Base-by-base conservation (phyloP, 2,329 filamentous ascomycete species). In the Leptoxyphium fumago region DNA sequence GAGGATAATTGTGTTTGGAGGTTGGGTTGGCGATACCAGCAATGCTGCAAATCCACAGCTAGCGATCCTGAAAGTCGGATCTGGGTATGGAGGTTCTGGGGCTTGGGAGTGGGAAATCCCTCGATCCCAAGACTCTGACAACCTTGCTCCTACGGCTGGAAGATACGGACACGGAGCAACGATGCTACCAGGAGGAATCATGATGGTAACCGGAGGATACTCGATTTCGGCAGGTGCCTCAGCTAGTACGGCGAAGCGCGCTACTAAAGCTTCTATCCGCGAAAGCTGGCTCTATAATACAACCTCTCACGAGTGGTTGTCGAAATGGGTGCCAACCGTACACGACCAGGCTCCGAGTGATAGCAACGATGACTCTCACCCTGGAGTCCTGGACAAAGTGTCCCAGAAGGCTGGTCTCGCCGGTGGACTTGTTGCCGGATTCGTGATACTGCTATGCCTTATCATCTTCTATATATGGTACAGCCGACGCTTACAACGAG, bases 21-120 rank as follows among this genome's bases (percentile, higher is more conserved):
- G 91, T 1, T 98, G 91, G 91, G 86, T 95, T 4, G 89, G 88
- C 2, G 79, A 93, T 55, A 71, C 82, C 0, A 72, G 68, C 8
- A 82, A 78, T 29, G 75, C 88, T 1, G 91, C 91, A 0, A 70
- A 79, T 28, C 91, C 91, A 1, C 86, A 94, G 57, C 68, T 96
- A 21, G 83, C 77, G 0, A 64, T 95, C 2, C 67, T 96, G 2
- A 70, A 84, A 46, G 70, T 95, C 45, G 84, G 81, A 6, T 73
- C 80, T 47, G 79, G 79, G 3, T 91, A 84, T 56, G 82, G 80
- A 8, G 69, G 69, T 10, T 52, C 56, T 43, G 67, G 65, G 28
- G 69, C 75, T 29, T 89, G 84, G 84, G 64, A 69, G 48, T 91
- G 84, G 84, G 69, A 65, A 1, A 65, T 82, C 1, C 83, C 84